These are phyloP conservation scores for Hypoxylon perforatum DNA, from an alignment of 495 filamentous ascomycete genomes.

Conservation along the genomic window DNA sequence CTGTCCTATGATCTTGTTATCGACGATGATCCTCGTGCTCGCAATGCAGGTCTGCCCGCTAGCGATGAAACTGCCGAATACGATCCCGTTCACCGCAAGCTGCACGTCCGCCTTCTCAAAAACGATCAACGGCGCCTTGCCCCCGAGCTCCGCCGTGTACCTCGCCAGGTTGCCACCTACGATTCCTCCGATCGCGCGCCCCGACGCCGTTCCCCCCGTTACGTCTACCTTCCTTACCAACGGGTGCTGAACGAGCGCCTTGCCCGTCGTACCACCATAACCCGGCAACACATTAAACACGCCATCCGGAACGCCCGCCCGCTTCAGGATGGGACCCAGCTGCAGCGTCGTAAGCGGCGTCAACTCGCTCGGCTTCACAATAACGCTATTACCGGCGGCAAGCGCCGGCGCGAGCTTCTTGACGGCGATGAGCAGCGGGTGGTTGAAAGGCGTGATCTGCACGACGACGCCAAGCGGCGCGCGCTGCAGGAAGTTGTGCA, in stretches of 20 bases:
- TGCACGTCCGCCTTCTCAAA: constrained; percentile 63
- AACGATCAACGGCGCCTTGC: constrained; percentile 68
- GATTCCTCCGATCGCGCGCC: constrained; percentile 55
- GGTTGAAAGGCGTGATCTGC: constrained; percentile 74
- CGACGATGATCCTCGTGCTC: constrained; percentile 67
- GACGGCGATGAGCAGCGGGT: constrained; percentile 70
- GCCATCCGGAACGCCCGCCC: constrained; percentile 67
- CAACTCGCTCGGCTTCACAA: constrained; percentile 71
- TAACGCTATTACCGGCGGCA: constrained; percentile 70
- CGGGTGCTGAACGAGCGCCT: constrained; percentile 63
- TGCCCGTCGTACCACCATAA: constrained; percentile 64
- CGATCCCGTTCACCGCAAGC: constrained; percentile 65
- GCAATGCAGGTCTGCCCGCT: constrained; percentile 73
- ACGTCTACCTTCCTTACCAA: constrained; percentile 70
- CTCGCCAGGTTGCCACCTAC: constrained; percentile 63
- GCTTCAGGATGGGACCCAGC: constrained; percentile 62
- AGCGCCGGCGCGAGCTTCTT: constrained; percentile 72
- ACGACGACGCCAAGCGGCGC: constrained; percentile 71
- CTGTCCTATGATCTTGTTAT: constrained; percentile 56
- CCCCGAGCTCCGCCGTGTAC: constrained; percentile 69
- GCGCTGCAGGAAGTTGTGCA: constrained; percentile 71
- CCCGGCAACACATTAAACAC: constrained; percentile 69
- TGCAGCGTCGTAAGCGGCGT: constrained; percentile 67
- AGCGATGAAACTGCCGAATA: constrained; percentile 68
- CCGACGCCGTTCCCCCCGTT: constrained; percentile 66